A percentile compares a stretch with the other conserved stretches of the same genome.
phyloP scores from a whole-genome alignment of 78 protist genomes.

The Emiliania huxleyi region DNA sequence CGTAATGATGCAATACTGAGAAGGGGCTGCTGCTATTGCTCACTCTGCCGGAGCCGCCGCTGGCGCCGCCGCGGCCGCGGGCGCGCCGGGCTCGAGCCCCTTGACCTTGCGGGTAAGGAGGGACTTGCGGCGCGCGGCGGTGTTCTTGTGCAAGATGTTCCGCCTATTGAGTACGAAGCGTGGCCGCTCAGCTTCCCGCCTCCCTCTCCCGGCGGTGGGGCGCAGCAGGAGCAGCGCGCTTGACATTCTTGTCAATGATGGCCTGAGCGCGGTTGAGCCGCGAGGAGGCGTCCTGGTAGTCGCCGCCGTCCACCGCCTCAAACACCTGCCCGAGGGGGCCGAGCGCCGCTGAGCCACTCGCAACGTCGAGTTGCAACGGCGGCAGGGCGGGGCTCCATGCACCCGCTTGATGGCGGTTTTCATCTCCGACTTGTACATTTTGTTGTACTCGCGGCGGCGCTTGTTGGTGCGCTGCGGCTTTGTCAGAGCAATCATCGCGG shows the following conservation, averaged over 20 bases:
- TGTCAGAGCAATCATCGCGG: background rate
- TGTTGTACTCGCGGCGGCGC: background rate
- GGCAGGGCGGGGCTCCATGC: too few species aligned
- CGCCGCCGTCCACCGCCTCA: background rate
- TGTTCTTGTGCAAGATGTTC: background rate
- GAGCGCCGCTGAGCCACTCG: too few species aligned
- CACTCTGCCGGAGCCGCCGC: too few species aligned
- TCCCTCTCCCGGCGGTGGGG: too few species aligned
- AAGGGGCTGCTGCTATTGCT: too few species aligned
- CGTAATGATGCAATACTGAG: too few species aligned
- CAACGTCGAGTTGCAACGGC: too few species aligned
- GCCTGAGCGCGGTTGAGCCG: background rate
- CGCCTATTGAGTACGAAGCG: too few species aligned
- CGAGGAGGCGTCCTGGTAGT: background rate
- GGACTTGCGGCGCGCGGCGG: background rate
- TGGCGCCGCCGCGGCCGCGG: background rate
- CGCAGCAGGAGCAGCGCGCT: too few species aligned
- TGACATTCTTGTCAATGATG: background rate
- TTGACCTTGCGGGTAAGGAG: background rate
- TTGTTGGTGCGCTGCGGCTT: background rate
- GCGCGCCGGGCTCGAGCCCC: conserved; percentile 7
- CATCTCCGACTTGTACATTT: background rate
- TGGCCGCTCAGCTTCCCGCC: too few species aligned
- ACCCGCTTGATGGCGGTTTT: background rate
- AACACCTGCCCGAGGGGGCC: background rate